Base-by-base conservation (phyloP, 2,329 filamentous ascomycete genomes). In the Phyllosticta ampelicida region DNA sequence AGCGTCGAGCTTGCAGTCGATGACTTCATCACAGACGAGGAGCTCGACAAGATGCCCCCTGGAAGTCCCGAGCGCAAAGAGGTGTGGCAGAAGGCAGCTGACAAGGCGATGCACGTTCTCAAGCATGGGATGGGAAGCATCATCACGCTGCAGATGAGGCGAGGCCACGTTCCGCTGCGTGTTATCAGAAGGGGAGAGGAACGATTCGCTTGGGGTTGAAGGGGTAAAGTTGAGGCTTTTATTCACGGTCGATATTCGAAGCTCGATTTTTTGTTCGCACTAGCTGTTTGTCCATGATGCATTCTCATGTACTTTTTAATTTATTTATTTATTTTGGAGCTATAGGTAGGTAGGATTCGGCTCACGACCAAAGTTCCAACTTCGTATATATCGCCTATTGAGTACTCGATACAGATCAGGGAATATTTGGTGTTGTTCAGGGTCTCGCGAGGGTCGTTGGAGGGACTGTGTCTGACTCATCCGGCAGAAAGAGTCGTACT, bases 151-250 rank as follows among this genome's bases (percentile, higher is more conserved):
- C 87, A 89, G 73, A 75, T 92, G 70, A 77, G 71, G 48, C 77
- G 74, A n/a, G 74, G 75, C 5, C 75, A 79, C 57, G 82, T 92
- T 30, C 85, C 86, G 0, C 74, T 92, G 48, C 74, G 86, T 62
- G 71, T 92, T 62, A 85, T 89, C 9, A 82, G 74, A 73, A 82
- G 85, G 63, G 87, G 87, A 0, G 72, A 80, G 62, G 89, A 91
- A 77, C 79, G 80, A 65, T 90, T 91, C 72, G 63, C 63, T 60
- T 70, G 65, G 63, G 64, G 66, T 50, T 44, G 13, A n/a, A 36
- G n/a, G n/a, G n/a, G 11, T 1, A 44, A 44, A n/a, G 36, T n/a
- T 8, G 13, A 44, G 36, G 36, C 36, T 44, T 44, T 16, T 6
- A 44, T 44, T 44, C 36, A 18, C n/a, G 36, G 6, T 44, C 13